Conservation (phyloP, 805 yeast species). For the Yarrowia porcina region DNA sequence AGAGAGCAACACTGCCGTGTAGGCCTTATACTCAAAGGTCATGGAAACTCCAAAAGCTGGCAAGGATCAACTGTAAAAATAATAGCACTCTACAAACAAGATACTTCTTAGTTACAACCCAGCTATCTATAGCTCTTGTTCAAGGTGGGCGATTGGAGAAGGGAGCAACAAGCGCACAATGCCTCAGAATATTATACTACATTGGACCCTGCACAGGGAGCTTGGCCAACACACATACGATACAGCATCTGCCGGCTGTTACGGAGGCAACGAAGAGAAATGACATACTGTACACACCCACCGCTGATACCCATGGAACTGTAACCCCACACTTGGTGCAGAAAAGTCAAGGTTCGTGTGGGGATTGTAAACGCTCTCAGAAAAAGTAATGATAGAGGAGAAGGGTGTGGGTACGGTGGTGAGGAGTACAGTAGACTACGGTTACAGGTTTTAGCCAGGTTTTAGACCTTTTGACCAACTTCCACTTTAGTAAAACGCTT, state of each 20-base stretch:
- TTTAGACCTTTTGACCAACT: no score
- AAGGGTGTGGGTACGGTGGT: no score
- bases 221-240: no score
- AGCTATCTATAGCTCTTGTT: background rate
- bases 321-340: slow-evolving; percentile 6
- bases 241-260: background rate
- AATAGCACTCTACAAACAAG: no score
- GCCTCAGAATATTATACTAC: background rate
- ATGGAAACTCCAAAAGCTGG: background rate
- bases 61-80: background rate
- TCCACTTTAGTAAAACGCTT: background rate
- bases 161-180: background rate
- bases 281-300: no score
- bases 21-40: background rate
- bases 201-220: background rate
- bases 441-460: no score
- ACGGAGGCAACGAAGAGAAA: background rate
- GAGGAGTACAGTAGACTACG: no score
- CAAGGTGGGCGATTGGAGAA: background rate
- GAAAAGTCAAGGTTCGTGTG: background rate
- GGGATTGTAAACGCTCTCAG: background rate
- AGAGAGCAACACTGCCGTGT: background rate
- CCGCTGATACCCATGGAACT: no score
- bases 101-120: no score
- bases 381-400: background rate